Evolutionary conservation across 805 yeast species (phyloP).

Genomic region (Diddensiella caesifluorescens): DNA sequence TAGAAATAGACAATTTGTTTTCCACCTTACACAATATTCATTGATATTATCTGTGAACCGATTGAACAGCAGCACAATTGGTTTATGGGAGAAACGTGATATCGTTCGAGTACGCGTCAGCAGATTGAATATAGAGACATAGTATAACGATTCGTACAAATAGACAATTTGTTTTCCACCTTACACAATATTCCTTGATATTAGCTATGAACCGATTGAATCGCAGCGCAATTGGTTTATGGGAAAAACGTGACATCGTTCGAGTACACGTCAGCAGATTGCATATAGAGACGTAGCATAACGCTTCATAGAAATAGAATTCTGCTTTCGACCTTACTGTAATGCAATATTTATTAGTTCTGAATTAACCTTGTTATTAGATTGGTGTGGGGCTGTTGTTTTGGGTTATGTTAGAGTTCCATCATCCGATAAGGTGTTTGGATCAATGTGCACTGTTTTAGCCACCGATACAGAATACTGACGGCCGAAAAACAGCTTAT

Average conservation of each 20-base stretch:
- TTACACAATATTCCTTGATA: neutral
- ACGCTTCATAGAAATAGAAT: neutral
- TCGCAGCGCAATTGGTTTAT: neutral
- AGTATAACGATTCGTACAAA: neutral
- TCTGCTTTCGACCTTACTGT: neutral
- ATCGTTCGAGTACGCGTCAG: neutral
- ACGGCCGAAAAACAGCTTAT: slow-evolving; percentile 58
- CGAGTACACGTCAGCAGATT: neutral
- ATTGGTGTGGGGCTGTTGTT: too few relatives aligned
- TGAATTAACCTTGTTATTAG: neutral
- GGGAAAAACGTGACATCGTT: neutral
- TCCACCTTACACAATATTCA: neutral
- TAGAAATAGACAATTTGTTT: neutral
- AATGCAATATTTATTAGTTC: neutral
- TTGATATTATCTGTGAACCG: too few relatives aligned
- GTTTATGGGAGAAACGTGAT: too few relatives aligned
- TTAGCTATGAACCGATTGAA: neutral
- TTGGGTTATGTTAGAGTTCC: neutral
- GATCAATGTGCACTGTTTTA: slow-evolving; percentile 23
- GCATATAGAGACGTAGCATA: neutral
- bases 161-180: neutral
- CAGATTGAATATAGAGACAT: neutral
- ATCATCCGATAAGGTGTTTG: slow-evolving; percentile 5
- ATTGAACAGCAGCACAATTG: too few relatives aligned
- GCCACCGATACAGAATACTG: slow-evolving; percentile 23